Conservation (phyloP, 1,284 basidiomycete genomes). For the Cutaneotrichosporon mucoides region DNA sequence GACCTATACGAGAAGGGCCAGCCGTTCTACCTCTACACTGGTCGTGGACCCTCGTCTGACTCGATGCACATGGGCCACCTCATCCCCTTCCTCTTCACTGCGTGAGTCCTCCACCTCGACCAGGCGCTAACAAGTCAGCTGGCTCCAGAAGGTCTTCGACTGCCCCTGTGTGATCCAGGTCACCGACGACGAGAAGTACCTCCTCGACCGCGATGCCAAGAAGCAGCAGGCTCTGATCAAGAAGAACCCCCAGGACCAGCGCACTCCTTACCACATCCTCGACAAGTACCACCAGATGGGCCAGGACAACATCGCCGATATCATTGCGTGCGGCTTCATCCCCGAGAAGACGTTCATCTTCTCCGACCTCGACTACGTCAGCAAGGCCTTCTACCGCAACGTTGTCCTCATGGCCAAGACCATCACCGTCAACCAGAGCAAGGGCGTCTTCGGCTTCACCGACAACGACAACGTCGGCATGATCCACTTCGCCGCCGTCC, state of each 20-base stretch:
- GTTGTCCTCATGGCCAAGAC: conserved; percentile 87
- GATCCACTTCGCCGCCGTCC: conserved; percentile 95
- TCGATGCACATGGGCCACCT: conserved; percentile 98
- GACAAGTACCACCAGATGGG: conserved; percentile 85
- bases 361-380: conserved; percentile 83
- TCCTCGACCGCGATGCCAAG: conserved; percentile 80
- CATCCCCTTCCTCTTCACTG: conserved; percentile 96
- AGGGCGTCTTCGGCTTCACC: conserved; percentile 92
- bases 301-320: conserved; percentile 83
- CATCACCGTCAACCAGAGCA: conserved; percentile 90
- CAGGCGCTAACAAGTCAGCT: conserved; percentile 54
- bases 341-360: conserved; percentile 96
- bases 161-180: conserved; percentile 92
- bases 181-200: conserved; percentile 98
- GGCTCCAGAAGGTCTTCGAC: conserved; percentile 95
- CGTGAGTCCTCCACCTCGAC: conserved; percentile 57
- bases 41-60: conserved; percentile 90
- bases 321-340: conserved; percentile 78
- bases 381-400: conserved; percentile 82
- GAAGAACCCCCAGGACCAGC: conserved; percentile 48
- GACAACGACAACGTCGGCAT: conserved; percentile 99
- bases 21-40: conserved; percentile 98
- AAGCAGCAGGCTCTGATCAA: conserved; percentile 46
- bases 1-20: conserved; percentile 95
- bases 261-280: conserved; percentile 59